Evolutionary conservation across 106 monocot genomes (phyloP).

Genomic region (Apostasia shenzhenica): DNA sequence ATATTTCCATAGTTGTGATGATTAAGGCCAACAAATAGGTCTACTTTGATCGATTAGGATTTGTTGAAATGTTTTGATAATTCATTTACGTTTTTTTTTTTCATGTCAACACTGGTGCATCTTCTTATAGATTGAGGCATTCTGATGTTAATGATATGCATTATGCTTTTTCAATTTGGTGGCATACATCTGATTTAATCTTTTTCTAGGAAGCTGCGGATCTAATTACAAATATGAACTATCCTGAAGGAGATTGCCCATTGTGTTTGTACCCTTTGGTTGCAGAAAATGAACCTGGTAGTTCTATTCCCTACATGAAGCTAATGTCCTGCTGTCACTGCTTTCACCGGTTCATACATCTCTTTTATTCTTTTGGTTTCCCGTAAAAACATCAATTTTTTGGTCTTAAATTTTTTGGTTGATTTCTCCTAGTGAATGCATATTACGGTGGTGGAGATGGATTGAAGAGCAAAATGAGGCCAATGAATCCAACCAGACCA

Average conservation of each 20-base stretch:
- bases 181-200: slow-evolving; percentile 4
- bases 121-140: no score
- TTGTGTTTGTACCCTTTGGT: slow-evolving; percentile 81
- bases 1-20: no score
- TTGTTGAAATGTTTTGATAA: no score
- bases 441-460: slow-evolving; percentile 83
- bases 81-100: no score
- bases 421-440: slow-evolving; percentile 58
- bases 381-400: no score
- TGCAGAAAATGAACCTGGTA: slow-evolving; percentile 25
- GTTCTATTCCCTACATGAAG: slow-evolving; percentile 80
- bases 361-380: not conserved
- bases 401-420: slow-evolving; percentile 4
- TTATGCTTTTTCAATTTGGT: not conserved
- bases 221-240: slow-evolving; percentile 78
- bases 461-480: slow-evolving; percentile 40
- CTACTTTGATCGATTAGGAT: no score
- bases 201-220: slow-evolving; percentile 77
- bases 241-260: slow-evolving; percentile 94
- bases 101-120: no score
- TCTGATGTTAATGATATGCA: not conserved
- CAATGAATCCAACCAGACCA: slow-evolving; percentile 10
- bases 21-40: no score
- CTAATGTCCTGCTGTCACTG: slow-evolving; percentile 99
- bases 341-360: slow-evolving; percentile 63